These are phyloP conservation scores for Solanum peruvianum DNA, from an alignment of 257 asterid species.

Conservation along the genomic window DNA sequence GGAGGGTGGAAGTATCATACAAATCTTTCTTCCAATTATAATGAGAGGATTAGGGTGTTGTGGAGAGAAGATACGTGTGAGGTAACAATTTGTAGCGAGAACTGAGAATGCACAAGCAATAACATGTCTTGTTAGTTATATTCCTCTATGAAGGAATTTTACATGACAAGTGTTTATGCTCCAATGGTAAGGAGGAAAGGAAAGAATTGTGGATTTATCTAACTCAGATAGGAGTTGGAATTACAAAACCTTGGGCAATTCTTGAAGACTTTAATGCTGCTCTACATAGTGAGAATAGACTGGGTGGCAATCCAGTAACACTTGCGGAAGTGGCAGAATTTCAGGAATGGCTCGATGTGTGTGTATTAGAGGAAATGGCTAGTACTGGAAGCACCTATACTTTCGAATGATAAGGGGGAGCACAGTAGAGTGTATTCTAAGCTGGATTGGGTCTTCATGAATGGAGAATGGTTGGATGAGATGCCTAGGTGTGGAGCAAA, in stretches of 20 bases:
- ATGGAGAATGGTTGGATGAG: background rate
- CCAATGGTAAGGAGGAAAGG: background rate
- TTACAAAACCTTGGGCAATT: background rate
- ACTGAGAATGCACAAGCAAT: too few relatives aligned
- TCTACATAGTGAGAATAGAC: background rate
- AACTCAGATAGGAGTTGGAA: background rate
- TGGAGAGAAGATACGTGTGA: too few relatives aligned
- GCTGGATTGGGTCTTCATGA: background rate
- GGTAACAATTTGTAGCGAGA: too few relatives aligned
- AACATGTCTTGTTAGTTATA: too few relatives aligned
- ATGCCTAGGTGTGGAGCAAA: background rate
- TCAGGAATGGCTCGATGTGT: background rate
- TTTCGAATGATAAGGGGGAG: background rate
- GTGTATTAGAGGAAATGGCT: background rate
- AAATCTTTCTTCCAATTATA: too few relatives aligned
- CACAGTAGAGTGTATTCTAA: too few relatives aligned
- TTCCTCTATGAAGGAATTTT: background rate
- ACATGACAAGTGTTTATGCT: background rate
- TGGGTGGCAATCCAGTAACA: background rate
- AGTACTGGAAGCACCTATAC: background rate
- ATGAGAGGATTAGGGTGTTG: too few relatives aligned
- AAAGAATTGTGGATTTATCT: too few relatives aligned
- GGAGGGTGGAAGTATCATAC: background rate
- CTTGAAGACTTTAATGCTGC: background rate
- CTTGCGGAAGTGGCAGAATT: background rate